Base-by-base conservation (phyloP, 192 early-diverging fungal species). In the Backusella tuberculispora region DNA sequence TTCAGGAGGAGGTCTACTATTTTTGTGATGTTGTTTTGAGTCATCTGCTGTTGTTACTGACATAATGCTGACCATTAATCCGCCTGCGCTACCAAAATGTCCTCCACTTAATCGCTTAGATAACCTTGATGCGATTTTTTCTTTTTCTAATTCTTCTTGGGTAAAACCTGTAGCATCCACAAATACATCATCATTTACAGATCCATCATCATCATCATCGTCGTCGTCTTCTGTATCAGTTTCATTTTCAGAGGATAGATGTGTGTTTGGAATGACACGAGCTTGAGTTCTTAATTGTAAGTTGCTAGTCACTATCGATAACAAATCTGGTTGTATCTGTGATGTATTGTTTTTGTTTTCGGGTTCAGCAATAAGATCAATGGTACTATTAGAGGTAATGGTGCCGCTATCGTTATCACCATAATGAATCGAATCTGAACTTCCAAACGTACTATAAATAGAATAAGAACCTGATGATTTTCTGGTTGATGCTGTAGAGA, bases 1-100 rank as follows among this genome's bases (percentile, higher is more conserved):
- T 56, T 69, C 69, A 12, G 69, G 76, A 34, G 69, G 69, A 12
- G 45, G 72, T 29, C 53, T 56, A 17, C 66, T 69, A 12, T 13
- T 64, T 5, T 29, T 41, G 6, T 38, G 48, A 2, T 47, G 71
- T 38, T 65, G 29, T 42, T 40, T 75, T 15, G 1, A 6, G 17
- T 21, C 38, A 9, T 75, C 78, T 3, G 66, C 29, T 21, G 66
- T 21, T 41, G 71, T 44, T 8, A 45, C 63, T 13, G 69, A 42
- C 44, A 69, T 69, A 6, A 76, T 76, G 40, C 81, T 83, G 26
- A 74, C 42, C 37, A 83, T 65, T 14, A 83, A 63, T 63, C 81
- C 81, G 21, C 81, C 81, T 6, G 81, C 81, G 53, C 77, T 79
- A 7, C 81, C 81, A 63, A 46, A 83, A 44, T 83, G 81, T 9